phyloP scores from a whole-genome alignment of 192 early-diverging fungal genomes.

The Coemansia sp. region DNA sequence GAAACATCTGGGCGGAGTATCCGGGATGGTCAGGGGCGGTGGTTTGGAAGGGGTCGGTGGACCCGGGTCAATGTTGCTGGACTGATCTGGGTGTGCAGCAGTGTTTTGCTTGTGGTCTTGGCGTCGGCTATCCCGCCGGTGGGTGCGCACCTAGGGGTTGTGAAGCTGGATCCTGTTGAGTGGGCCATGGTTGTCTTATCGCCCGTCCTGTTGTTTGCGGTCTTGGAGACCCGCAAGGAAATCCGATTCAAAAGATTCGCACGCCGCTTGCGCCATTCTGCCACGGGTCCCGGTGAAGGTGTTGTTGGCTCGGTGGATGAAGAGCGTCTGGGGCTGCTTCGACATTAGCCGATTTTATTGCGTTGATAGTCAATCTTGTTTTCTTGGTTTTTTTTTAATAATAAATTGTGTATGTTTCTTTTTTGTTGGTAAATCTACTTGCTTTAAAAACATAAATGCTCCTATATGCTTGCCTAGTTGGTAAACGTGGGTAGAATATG shows the following conservation, averaged over 20 bases:
- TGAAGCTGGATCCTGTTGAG: constrained; percentile 29
- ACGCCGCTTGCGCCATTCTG: neutral
- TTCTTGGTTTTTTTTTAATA: neutral
- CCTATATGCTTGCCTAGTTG: neutral
- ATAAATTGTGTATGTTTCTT: neutral
- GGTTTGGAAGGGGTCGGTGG: neutral
- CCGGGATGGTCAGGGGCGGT: neutral
- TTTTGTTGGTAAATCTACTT: neutral
- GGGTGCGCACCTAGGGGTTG: constrained; percentile 23
- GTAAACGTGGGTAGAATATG: no score
- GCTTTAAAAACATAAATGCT: neutral
- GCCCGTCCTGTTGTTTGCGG: constrained; percentile 25
- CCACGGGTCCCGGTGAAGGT: neutral
- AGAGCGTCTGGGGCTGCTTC: neutral
- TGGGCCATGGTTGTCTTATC: constrained; percentile 23
- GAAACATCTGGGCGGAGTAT: neutral
- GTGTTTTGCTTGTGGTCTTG: constrained; percentile 11
- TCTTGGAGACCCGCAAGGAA: constrained; percentile 34
- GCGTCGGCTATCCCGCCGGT: constrained; percentile 12
- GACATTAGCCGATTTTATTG: neutral
- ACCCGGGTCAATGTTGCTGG: constrained; percentile 8
- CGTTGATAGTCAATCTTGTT: neutral
- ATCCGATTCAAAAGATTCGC: constrained; percentile 1
- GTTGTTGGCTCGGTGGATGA: neutral
- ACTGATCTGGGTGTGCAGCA: constrained; percentile 14